These are phyloP conservation scores for Entelexis paramagnoliae DNA, from an alignment of 1,139 yeast species.

Conservation along the genomic window DNA sequence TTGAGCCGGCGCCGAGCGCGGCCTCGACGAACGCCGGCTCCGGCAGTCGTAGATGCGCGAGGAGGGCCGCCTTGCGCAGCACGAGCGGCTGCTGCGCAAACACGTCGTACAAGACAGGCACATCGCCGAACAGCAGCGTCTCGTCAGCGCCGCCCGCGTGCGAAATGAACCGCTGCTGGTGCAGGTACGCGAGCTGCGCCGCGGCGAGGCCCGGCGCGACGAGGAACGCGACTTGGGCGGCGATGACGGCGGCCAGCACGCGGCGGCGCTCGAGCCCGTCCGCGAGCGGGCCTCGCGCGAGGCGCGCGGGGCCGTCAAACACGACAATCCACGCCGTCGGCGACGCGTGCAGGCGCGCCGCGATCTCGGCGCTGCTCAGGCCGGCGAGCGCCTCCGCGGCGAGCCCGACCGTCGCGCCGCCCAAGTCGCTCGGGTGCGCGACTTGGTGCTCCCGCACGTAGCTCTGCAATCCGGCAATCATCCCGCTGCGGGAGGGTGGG, in stretches of 20 bases:
- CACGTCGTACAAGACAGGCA: slow-evolving; percentile 45
- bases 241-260: slow-evolving; percentile 38
- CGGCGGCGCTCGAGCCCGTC: slow-evolving; percentile 19
- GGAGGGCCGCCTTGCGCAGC: slow-evolving; percentile 45
- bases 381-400: slow-evolving; percentile 20
- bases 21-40: slow-evolving; percentile 66
- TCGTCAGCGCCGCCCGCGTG: slow-evolving; percentile 85
- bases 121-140: slow-evolving; percentile 51
- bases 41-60: slow-evolving; percentile 48
- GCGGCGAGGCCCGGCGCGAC: slow-evolving; percentile 79
- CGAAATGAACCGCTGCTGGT: slow-evolving; percentile 41
- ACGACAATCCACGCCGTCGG: slow-evolving; percentile 19
- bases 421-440: slow-evolving; percentile 19
- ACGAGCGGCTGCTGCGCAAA: slow-evolving; percentile 51
- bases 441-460: slow-evolving; percentile 20
- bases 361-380: slow-evolving; percentile 16
- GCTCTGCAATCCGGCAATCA: slow-evolving; percentile 23
- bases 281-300: slow-evolving; percentile 13
- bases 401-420: slow-evolving; percentile 21
- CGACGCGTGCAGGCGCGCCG: slow-evolving; percentile 13
- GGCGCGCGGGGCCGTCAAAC: slow-evolving; percentile 24
- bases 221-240: slow-evolving; percentile 51
- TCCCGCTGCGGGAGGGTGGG: slow-evolving; percentile 1
- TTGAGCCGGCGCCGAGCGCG: slow-evolving; percentile 59
- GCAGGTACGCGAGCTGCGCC: slow-evolving; percentile 67